Base-by-base conservation (phyloP, 2,329 filamentous ascomycete species). In the Zasmidium angulare region DNA sequence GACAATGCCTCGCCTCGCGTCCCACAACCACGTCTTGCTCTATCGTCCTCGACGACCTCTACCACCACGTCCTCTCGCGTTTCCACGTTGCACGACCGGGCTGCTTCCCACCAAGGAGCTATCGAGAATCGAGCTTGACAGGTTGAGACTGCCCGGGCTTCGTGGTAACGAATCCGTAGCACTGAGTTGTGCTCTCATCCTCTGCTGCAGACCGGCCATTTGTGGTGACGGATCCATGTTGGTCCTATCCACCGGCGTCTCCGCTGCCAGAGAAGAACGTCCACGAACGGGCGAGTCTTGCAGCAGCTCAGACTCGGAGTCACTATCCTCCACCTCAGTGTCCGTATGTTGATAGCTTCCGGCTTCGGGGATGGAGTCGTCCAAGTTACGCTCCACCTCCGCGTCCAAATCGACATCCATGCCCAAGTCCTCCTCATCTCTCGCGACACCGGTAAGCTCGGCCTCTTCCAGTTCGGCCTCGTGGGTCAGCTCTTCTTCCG, bases 261-360 rank as follows among this genome's bases (percentile, higher is more conserved):
- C 47, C 24, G 66, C 55, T 47, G 64, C 56, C 11, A 59, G 51
- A 51, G 60, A 31, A 22, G 62, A 58, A 49, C 63, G 66, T 47
- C 63, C 64, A 14, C 57, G 62, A 10, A 65, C 66, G 22, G 71
- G 69, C 3, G 68, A 72, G 58, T 64, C 65, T 47, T 62, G 62
- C 3, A 43, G 36, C 21, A 70, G 58, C 52, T 67, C 66, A 1
- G 66, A 62, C 49, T 69, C 62, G 48, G 65, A 65, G 55, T 66
- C 63, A 17, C 12, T 43, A 43, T 43, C 78, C 54, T 81, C 78
- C 0, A 78, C 64, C 61, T 82, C 80, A 12, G 81, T 82, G 63
- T 83, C 81, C 2, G 81, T 83, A 63, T 83, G 81, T 66, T 83
- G 77, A 63, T 83, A 83, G 63, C 76, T 79, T 21, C 81, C 81